Percentiles rank a stretch among this genome's conserved stretches.
These are phyloP conservation scores for Fusarium pseudocircinatum DNA, from an alignment of 2,329 filamentous ascomycete species.

Conservation along the genomic window DNA sequence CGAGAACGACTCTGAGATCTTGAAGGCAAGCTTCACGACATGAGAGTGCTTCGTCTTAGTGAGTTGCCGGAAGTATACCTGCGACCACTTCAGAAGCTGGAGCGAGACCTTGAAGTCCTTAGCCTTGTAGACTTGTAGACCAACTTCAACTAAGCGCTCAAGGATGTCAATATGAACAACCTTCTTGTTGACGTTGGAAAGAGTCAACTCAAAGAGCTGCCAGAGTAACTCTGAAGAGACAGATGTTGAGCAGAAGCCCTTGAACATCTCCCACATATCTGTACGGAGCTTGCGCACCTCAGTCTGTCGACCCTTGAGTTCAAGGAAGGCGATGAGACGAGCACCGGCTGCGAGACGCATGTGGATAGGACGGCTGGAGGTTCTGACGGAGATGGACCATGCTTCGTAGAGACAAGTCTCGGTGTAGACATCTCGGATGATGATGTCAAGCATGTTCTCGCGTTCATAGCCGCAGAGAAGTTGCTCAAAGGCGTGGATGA, in stretches of 20 bases:
- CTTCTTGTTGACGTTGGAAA: constrained; percentile 1
- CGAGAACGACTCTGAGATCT: not conserved
- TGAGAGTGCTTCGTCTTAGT: constrained; percentile 1
- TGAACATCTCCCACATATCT: constrained; percentile 8
- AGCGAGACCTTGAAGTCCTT: not conserved
- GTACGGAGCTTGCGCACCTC: not conserved
- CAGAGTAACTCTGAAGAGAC: not conserved
- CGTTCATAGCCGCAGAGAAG: not conserved
- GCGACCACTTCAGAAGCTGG: not conserved
- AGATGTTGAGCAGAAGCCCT: not conserved
- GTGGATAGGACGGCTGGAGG: not conserved
- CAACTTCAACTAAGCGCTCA: not conserved
- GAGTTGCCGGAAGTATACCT: not conserved
- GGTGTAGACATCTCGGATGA: not conserved
- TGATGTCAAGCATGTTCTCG: constrained; percentile 2
- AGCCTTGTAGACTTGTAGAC: not conserved
- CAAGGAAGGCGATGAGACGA: not conserved
- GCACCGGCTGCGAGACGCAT: not conserved
- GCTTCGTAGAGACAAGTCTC: not conserved
- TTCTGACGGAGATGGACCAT: not conserved
- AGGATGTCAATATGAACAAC: not conserved
- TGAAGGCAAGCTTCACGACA: not conserved
- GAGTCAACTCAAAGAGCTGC: not conserved
- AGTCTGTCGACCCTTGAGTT: not conserved
- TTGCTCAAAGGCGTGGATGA: not conserved